Percentiles rank a stretch among this genome's conserved stretches.
These are phyloP conservation scores for Aspergillus sp. DNA, from an alignment of 2,329 filamentous ascomycete genomes.

Conservation along the genomic window DNA sequence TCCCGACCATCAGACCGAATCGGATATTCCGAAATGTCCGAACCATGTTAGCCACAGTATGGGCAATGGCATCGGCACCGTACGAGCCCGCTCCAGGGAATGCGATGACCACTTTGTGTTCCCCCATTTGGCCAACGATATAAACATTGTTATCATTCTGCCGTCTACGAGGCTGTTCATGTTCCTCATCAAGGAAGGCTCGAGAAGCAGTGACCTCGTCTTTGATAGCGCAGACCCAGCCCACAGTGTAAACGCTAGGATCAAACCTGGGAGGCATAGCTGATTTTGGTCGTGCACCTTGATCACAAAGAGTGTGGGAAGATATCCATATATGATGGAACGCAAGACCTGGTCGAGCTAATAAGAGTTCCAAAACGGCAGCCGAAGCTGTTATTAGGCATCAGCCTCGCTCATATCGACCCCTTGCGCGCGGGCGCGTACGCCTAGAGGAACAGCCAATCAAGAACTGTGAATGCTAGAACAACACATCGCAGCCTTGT, in stretches of 20 bases:
- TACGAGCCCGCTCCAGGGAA: background rate
- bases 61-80: background rate
- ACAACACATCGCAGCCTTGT: too few relatives aligned
- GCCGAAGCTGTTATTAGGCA: too few relatives aligned
- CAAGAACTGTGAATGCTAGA: too few relatives aligned
- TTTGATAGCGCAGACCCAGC: background rate
- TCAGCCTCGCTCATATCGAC: too few relatives aligned
- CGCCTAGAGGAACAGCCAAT: too few relatives aligned
- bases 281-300: too few relatives aligned
- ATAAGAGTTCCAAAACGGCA: too few relatives aligned
- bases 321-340: too few relatives aligned
- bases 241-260: background rate
- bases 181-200: conserved; percentile 1
- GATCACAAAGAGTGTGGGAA: too few relatives aligned
- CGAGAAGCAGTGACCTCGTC: background rate
- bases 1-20: background rate
- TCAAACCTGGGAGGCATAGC: too few relatives aligned
- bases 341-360: too few relatives aligned
- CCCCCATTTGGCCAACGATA: background rate
- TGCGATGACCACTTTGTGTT: background rate
- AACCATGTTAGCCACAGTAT: background rate
- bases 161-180: background rate
- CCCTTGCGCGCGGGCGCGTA: too few relatives aligned
- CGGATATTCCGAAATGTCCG: background rate
- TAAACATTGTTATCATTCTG: background rate